phyloP scores from a whole-genome alignment of 139 green algal genomes.

The Volvox reticuliferus region DNA sequence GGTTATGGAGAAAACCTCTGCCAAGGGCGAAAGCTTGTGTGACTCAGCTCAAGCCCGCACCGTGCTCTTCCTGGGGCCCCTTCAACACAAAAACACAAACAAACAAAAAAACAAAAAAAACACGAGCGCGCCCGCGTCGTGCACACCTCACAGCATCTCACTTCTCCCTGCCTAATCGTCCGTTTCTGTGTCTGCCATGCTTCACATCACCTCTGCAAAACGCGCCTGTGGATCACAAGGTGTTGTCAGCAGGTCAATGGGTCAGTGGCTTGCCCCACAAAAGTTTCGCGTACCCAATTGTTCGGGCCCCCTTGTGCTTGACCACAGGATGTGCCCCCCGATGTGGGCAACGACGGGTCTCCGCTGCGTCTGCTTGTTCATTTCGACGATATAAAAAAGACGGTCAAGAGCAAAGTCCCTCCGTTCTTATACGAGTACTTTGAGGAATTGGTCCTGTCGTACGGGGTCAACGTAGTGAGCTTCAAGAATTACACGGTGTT shows the following conservation, averaged over 20 bases:
- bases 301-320: not conserved
- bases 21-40: too few relatives aligned
- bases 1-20: too few relatives aligned
- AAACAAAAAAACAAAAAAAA: too few relatives aligned
- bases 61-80: too few relatives aligned
- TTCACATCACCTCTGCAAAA: not conserved
- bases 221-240: not conserved
- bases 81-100: too few relatives aligned
- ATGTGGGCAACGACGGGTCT: too few relatives aligned
- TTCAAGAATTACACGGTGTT: not conserved
- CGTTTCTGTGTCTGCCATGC: too few relatives aligned
- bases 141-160: too few relatives aligned
- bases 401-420: not conserved
- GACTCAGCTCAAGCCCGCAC: too few relatives aligned
- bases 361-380: not conserved
- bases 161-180: too few relatives aligned
- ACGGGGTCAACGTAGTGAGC: not conserved
- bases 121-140: too few relatives aligned
- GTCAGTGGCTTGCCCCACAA: not conserved
- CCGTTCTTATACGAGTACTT: not conserved
- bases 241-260: not conserved
- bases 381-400: not conserved
- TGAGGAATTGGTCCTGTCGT: slow-evolving; percentile 8
- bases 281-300: not conserved
- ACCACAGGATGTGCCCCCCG: not conserved